Evolutionary conservation across 176 grass and related monocot species (phyloP), one percentile per base, ranked within the genome.

Genomic region (Oryza officinalis): DNA sequence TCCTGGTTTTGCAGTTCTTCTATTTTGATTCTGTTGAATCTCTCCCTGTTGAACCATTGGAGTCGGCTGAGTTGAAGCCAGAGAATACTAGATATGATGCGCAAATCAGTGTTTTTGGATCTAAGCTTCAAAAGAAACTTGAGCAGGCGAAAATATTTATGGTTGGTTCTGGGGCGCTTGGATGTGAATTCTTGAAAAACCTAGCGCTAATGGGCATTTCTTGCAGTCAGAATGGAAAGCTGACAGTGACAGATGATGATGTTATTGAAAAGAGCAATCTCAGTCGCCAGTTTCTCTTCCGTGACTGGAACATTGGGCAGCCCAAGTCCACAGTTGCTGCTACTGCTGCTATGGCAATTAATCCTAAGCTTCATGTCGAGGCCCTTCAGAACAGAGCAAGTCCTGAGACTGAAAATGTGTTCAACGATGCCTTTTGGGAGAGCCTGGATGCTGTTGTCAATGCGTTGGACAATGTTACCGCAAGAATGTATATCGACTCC

Each of bases 211-310:
- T 97, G 95, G 95, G 94, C 38, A 87, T 97, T 83, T 97, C 91
- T 57, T 97, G 92, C 77, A 81, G 78, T 70, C 46, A 76, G 33
- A 89, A 79, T 75, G 92, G 94, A 50, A 94, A 88, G 44, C 78
- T 97, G 59, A 97, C 84, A 18, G 74, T 94, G 73, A 97, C 94
- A 83, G 94, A 97, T 92, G 94, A 97, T 67, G 92, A 97, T 89
- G 89, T 97, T 22, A 97, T 94, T 87, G 92, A 97, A 80, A 97
- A 92, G 84, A 97, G 94, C 66, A 97, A 97, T 89, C 92, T 97
- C 43, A 97, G 94, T 80, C 94, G 94, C 23, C 94, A 97, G 64
- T 97, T 97, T 85, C 94, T 97, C 67, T 97, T 97, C 85, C 92
- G 94, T 17, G 90, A 97, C 78, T 97, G 92, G 86, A 94, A 97